These are phyloP conservation scores for Meyerozyma athensensis DNA, from an alignment of 1,139 yeast species.

Conservation along the genomic window DNA sequence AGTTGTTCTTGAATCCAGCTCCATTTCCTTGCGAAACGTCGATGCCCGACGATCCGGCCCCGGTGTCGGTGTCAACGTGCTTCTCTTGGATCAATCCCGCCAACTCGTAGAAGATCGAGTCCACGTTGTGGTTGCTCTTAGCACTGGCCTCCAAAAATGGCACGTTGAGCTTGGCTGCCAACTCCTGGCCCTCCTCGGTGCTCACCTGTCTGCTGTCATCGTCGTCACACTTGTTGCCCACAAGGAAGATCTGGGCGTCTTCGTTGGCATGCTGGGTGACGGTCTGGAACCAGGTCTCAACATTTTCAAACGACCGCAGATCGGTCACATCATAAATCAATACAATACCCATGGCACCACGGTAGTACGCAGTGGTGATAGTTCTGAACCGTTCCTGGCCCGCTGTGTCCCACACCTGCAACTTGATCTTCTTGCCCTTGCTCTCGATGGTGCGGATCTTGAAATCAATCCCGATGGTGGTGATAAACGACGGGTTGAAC, in stretches of 20 bases:
- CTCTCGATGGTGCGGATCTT: conserved; percentile 94
- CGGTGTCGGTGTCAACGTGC: conserved; percentile 41
- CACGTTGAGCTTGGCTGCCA: conserved; percentile 83
- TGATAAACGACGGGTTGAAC: conserved; percentile 92
- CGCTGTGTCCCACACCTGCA: conserved; percentile 99
- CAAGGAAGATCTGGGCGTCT: conserved; percentile 88
- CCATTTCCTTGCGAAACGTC: conserved; percentile 39
- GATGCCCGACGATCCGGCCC: conserved; percentile 31
- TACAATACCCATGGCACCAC: conserved; percentile 98
- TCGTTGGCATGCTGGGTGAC: conserved; percentile 96
- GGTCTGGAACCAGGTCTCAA: conserved; percentile 88
- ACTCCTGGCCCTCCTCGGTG: conserved; percentile 81
- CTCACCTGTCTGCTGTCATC: conserved; percentile 72
- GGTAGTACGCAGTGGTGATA: conserved; percentile 94
- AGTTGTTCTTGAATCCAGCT: conserved; percentile 29
- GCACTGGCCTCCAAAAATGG: conserved; percentile 97
- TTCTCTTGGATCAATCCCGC: conserved; percentile 87
- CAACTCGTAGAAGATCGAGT: conserved; percentile 82
- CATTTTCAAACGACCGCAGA: conserved; percentile 82
- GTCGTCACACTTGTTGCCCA: conserved; percentile 93
- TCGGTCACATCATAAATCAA: conserved; percentile 96
- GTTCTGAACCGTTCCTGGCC: conserved; percentile 98
- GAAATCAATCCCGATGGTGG: conserved; percentile 97
- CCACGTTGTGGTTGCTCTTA: conserved; percentile 87
- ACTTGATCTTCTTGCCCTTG: conserved; percentile 86